Evolutionary conservation across 2,329 filamentous ascomycete species (phyloP).

Genomic region (Fusarium graminum): DNA sequence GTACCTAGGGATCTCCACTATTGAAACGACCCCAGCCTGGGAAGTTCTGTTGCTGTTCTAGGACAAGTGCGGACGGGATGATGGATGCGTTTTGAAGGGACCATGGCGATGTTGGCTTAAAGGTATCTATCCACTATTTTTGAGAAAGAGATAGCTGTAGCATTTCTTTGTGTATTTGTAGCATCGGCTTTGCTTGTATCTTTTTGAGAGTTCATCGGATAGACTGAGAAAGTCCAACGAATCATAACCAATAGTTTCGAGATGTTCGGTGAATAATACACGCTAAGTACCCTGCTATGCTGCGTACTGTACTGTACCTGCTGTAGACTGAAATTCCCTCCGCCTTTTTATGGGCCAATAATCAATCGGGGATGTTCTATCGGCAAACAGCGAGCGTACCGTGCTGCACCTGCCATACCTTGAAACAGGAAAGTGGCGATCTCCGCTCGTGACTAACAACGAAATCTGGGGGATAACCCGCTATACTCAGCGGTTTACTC

Average conservation of each 20-base stretch:
- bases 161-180: not conserved
- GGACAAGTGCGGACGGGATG: slow-evolving; percentile 26
- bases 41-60: slow-evolving; percentile 28
- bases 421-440: slow-evolving; percentile 52
- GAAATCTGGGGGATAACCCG: slow-evolving; percentile 28
- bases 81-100: not conserved
- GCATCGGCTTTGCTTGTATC: not conserved
- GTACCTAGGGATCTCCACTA: slow-evolving; percentile 3
- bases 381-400: slow-evolving; percentile 35
- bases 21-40: not conserved
- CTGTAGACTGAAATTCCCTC: slow-evolving; percentile 1
- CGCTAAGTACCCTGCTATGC: not conserved
- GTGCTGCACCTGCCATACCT: slow-evolving; percentile 2
- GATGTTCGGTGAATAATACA: not conserved
- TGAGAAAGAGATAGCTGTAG: not conserved
- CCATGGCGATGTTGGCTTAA: too few relatives aligned
- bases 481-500: slow-evolving; percentile 27
- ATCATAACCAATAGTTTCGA: not conserved
- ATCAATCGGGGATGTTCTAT: slow-evolving; percentile 7
- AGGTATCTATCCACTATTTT: not conserved
- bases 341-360: slow-evolving; percentile 21
- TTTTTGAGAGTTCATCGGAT: not conserved
- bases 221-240: not conserved
- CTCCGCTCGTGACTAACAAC: slow-evolving; percentile 46
- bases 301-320: not conserved